These are phyloP conservation scores for Verticillium zaregamsianum DNA, from an alignment of 2,329 filamentous ascomycete genomes.

Conservation along the genomic window DNA sequence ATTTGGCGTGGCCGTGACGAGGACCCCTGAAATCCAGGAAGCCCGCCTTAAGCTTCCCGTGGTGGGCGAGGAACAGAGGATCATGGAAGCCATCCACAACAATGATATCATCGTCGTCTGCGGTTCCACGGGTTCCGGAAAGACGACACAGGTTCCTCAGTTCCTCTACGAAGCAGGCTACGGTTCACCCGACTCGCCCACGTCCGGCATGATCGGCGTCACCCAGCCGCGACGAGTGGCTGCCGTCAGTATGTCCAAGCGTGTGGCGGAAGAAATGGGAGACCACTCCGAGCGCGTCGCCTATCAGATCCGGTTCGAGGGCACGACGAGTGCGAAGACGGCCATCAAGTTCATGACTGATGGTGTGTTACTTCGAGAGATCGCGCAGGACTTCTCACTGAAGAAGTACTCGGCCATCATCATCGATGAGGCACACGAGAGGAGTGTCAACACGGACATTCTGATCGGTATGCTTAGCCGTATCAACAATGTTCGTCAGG, in stretches of 20 bases:
- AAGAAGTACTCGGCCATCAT: constrained; percentile 90
- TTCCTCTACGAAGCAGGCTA: constrained; percentile 95
- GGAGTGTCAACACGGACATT: constrained; percentile 96
- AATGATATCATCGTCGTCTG: constrained; percentile 88
- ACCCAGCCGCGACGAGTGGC: constrained; percentile 94
- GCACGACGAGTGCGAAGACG: constrained; percentile 72
- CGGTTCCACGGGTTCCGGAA: constrained; percentile 93
- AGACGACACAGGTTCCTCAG: constrained; percentile 95
- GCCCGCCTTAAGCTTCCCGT: constrained; percentile 79
- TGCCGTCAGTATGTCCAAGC: constrained; percentile 93
- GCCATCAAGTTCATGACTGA: constrained; percentile 99
- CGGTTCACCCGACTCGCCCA: constrained; percentile 71
- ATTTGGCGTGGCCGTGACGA: constrained; percentile 67
- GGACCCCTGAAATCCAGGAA: constrained; percentile 70
- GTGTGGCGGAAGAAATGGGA: constrained; percentile 82
- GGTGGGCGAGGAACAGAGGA: constrained; percentile 90
- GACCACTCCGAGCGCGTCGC: constrained; percentile 73
- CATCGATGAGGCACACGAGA: constrained; percentile 95
- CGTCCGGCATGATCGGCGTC: constrained; percentile 87
- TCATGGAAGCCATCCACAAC: constrained; percentile 96
- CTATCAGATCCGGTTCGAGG: constrained; percentile 95
- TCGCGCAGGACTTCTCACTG: constrained; percentile 82
- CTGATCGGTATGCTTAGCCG: constrained; percentile 95
- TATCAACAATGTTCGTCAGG: constrained; percentile 77
- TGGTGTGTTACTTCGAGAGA: constrained; percentile 87